A percentile compares a stretch with the other conserved stretches of the same genome.
Evolutionary conservation across 768 basidiomycete genomes (phyloP).

Genomic region (Royoungia palumana): DNA sequence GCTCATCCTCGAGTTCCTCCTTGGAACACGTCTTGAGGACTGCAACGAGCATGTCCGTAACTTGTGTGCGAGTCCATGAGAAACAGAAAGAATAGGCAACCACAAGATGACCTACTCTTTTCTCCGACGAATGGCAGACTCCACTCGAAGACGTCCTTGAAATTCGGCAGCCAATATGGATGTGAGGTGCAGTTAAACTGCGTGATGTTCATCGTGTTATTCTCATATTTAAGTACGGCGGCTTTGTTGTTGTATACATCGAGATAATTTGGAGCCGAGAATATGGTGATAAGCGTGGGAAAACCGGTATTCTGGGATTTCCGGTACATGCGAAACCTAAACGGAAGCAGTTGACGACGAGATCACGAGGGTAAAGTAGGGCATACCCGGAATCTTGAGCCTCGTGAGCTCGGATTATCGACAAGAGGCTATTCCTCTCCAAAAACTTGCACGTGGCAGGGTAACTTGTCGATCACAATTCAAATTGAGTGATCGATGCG

Average conservation of each 20-base stretch:
- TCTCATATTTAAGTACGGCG: slow-evolving; percentile 94
- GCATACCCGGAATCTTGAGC: slow-evolving; percentile 92
- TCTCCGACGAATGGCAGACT: slow-evolving; percentile 95
- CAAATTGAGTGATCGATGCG: neutral
- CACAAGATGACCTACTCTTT: slow-evolving; percentile 64
- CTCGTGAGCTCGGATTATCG: slow-evolving; percentile 93
- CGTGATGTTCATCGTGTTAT: slow-evolving; percentile 93
- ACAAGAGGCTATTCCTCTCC: slow-evolving; percentile 86
- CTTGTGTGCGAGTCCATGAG: slow-evolving; percentile 44
- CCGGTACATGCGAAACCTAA: slow-evolving; percentile 87
- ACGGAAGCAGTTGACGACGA: neutral
- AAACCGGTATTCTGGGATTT: slow-evolving; percentile 93
- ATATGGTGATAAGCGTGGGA: slow-evolving; percentile 96
- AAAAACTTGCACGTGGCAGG: slow-evolving; percentile 91
- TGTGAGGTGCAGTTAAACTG: slow-evolving; percentile 81
- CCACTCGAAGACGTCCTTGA: slow-evolving; percentile 99
- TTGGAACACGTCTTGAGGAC: slow-evolving; percentile 94
- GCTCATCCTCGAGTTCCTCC: slow-evolving; percentile 87
- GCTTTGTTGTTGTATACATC: slow-evolving; percentile 97
- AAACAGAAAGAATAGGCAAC: neutral
- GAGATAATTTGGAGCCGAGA: slow-evolving; percentile 95
- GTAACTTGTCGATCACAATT: slow-evolving; percentile 44
- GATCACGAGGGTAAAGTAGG: neutral
- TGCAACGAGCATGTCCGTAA: slow-evolving; percentile 97
- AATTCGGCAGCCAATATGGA: slow-evolving; percentile 95